A percentile compares a stretch with the other conserved stretches of the same genome.
These are phyloP conservation scores for Aphanomyces euteiches DNA, from an alignment of 352 stramenopile genomes.

Conservation along the genomic window DNA sequence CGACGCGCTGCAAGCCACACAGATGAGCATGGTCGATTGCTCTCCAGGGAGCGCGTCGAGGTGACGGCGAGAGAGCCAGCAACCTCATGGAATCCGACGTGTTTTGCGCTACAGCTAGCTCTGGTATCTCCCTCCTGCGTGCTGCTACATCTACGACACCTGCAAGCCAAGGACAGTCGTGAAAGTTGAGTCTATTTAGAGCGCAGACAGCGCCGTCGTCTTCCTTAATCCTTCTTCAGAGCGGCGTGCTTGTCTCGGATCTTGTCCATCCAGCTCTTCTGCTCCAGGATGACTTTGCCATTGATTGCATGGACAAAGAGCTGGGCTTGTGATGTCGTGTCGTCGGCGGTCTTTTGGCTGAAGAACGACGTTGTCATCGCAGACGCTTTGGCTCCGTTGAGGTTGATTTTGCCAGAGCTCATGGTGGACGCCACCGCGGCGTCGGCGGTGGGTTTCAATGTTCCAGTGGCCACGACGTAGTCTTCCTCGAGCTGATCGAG, in stretches of 20 bases:
- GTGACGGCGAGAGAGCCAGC: no score
- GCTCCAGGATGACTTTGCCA: conserved; percentile 44
- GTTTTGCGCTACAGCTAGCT: no score
- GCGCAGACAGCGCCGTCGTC: no score
- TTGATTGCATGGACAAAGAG: conserved; percentile 50
- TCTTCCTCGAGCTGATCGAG: conserved; percentile 72
- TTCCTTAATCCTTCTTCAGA: no score
- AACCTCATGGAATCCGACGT: no score
- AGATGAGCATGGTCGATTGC: no score
- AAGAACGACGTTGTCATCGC: conserved; percentile 83
- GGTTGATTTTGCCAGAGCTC: conserved; percentile 65
- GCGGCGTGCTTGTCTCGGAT: conserved; percentile 59
- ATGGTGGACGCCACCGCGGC: conserved; percentile 29
- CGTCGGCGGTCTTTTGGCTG: conserved; percentile 29
- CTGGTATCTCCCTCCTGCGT: no score
- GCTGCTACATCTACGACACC: no score
- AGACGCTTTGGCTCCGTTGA: conserved; percentile 57
- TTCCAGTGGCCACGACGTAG: conserved; percentile 64
- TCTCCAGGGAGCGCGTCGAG: no score
- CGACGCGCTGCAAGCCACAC: no score
- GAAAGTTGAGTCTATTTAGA: no score
- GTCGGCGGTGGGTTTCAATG: conserved; percentile 29
- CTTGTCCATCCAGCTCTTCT: conserved; percentile 80
- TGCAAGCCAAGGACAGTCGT: no score
- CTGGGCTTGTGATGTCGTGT: conserved; percentile 30